Evolutionary conservation across 2,329 filamentous ascomycete species (phyloP).

Genomic region (Aspergillus sp.): DNA sequence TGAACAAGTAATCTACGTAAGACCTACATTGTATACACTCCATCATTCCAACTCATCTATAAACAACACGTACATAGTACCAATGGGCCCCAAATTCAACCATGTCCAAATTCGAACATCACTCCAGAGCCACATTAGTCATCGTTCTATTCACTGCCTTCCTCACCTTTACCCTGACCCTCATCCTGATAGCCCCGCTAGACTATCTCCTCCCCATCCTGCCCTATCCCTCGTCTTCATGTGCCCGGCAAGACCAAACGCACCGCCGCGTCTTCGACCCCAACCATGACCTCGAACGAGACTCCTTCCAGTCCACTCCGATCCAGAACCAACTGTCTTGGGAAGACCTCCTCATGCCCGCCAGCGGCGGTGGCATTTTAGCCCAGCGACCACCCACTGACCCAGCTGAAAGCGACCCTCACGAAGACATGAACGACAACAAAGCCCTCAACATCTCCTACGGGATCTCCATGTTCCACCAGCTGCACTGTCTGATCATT

Average conservation of each 20-base stretch:
- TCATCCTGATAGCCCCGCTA: neutral
- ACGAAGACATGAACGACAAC: neutral
- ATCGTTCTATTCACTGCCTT: neutral
- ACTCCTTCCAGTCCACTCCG: neutral
- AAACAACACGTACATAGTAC: neutral
- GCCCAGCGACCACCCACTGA: neutral
- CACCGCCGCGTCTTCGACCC: neutral
- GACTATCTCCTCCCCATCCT: neutral
- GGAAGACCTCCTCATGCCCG: slow-evolving; percentile 3
- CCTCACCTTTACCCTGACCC: neutral
- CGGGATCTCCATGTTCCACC: slow-evolving; percentile 13
- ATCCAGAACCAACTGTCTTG: slow-evolving; percentile 1
- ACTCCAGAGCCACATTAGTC: neutral
- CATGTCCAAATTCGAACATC: neutral
- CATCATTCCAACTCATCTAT: no score
- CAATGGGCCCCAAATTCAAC: neutral
- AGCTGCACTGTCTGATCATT: slow-evolving; percentile 9
- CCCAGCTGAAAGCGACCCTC: neutral
- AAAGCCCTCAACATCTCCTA: neutral
- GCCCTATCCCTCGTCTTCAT: neutral
- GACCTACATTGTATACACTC: no score
- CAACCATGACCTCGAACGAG: neutral
- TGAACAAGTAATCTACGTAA: neutral
- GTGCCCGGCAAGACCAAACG: neutral
- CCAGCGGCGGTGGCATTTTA: neutral